phyloP scores from a whole-genome alignment of 2,329 filamentous ascomycete species.

The Diaporthe eres region DNA sequence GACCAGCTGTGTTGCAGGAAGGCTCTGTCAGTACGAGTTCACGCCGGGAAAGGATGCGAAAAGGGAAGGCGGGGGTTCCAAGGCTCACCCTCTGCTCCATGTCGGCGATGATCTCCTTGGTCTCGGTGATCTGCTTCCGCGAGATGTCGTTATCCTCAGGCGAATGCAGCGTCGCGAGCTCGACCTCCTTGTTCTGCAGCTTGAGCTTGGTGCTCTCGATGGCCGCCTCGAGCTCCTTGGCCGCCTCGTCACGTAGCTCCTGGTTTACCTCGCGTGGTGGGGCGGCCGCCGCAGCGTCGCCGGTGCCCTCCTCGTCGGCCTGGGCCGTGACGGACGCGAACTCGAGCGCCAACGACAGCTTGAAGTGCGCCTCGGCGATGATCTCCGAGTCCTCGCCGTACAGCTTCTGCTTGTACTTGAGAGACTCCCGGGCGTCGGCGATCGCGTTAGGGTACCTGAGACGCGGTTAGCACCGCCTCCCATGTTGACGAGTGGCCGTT shows the following conservation, averaged over 20 bases:
- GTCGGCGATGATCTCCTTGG: slow-evolving; percentile 83
- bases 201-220: slow-evolving; percentile 81
- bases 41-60: neutral
- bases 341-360: slow-evolving; percentile 93
- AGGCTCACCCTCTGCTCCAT: slow-evolving; percentile 80
- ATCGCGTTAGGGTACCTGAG: slow-evolving; percentile 86
- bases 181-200: slow-evolving; percentile 77
- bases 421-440: slow-evolving; percentile 81
- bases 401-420: slow-evolving; percentile 83
- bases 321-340: slow-evolving; percentile 84
- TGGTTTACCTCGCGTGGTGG: slow-evolving; percentile 70
- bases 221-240: slow-evolving; percentile 78
- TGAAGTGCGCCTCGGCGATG: slow-evolving; percentile 95
- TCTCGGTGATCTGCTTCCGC: slow-evolving; percentile 75
- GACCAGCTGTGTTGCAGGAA: slow-evolving; percentile 62
- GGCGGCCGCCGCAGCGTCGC: slow-evolving; percentile 44
- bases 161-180: slow-evolving; percentile 72
- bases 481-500: slow-evolving; percentile 6
- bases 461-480: slow-evolving; percentile 9
- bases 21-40: neutral
- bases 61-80: slow-evolving; percentile 42
- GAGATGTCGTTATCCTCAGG: slow-evolving; percentile 77
- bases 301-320: slow-evolving; percentile 62
- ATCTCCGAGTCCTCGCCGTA: slow-evolving; percentile 86
- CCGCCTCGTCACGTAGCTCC: slow-evolving; percentile 78